A percentile compares a stretch with the other conserved stretches of the same genome.
Evolutionary conservation across 2,329 filamentous ascomycete genomes (phyloP).

Genomic region (Aspergillus clavatus): DNA sequence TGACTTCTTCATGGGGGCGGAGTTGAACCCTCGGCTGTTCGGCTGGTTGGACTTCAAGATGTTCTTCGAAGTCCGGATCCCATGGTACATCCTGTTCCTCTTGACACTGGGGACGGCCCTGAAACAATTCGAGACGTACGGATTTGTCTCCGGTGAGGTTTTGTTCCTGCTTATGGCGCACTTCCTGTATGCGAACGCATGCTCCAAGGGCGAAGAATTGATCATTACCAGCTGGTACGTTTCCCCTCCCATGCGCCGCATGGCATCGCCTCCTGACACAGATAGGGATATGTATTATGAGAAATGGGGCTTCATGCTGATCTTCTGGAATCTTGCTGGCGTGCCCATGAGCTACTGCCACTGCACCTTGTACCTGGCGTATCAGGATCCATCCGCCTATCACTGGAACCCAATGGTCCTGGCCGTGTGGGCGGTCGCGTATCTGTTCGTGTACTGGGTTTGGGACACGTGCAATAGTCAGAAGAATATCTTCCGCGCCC

Average conservation of each 20-base stretch:
- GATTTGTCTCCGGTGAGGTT: constrained; percentile 77
- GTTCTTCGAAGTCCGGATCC: constrained; percentile 89
- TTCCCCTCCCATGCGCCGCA: background rate
- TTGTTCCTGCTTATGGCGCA: constrained; percentile 80
- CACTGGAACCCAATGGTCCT: constrained; percentile 66
- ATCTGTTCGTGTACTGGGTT: constrained; percentile 79
- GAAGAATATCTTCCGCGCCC: constrained; percentile 82
- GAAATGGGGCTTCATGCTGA: constrained; percentile 95
- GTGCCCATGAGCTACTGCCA: constrained; percentile 90
- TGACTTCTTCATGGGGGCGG: constrained; percentile 87
- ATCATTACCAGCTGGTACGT: constrained; percentile 75
- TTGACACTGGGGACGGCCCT: constrained; percentile 68
- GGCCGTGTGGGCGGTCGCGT: constrained; percentile 58
- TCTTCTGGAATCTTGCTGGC: constrained; percentile 93
- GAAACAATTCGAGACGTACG: constrained; percentile 75
- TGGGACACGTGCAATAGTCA: constrained; percentile 91
- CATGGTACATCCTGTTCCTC: constrained; percentile 88
- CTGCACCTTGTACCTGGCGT: constrained; percentile 82
- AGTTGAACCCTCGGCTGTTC: constrained; percentile 79
- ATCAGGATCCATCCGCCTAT: constrained; percentile 71
- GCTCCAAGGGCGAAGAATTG: constrained; percentile 83
- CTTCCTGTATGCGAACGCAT: constrained; percentile 86
- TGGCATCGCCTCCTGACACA: background rate
- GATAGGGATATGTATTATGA: constrained; percentile 83
- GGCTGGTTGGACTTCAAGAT: constrained; percentile 84